Conservation (phyloP, 306 rosid genomes). For the Pterocarpus macrocarpus region DNA sequence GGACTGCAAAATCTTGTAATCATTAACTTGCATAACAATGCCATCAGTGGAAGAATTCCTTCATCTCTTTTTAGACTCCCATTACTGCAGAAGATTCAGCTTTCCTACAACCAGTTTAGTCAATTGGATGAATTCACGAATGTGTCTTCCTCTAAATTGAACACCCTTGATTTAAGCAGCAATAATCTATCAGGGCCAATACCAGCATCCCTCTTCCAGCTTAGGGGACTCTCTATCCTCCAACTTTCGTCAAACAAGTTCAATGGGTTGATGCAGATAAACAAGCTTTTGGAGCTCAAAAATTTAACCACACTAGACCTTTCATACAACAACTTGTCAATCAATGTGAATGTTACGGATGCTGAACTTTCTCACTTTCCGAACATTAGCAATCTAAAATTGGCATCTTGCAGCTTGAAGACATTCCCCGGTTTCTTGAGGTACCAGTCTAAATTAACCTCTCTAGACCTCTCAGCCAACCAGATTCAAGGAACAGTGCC, state of each 20-base stretch:
- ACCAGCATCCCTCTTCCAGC: constrained; percentile 48
- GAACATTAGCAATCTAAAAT: constrained; percentile 41
- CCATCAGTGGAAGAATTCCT: constrained; percentile 56
- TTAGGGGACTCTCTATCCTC: constrained; percentile 48
- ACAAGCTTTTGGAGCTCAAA: constrained; percentile 21
- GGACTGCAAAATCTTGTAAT: constrained; percentile 38
- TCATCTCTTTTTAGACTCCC: constrained; percentile 48
- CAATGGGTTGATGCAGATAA: constrained; percentile 42
- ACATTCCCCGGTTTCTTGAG: constrained; percentile 59
- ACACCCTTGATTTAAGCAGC: constrained; percentile 61
- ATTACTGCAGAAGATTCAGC: constrained; percentile 28
- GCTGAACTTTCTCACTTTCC: constrained; percentile 9
- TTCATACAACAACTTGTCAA: constrained; percentile 58
- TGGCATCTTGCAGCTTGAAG: constrained; percentile 57
- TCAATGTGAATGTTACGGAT: background rate
- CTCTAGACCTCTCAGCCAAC: constrained; percentile 65
- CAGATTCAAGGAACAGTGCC: constrained; percentile 60
- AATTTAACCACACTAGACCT: constrained; percentile 66
- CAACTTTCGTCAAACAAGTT: constrained; percentile 68
- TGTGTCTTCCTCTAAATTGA: constrained; percentile 35
- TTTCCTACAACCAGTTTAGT: constrained; percentile 54
- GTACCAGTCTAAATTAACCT: constrained; percentile 33
- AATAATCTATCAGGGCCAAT: constrained; percentile 63
- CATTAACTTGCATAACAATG: constrained; percentile 36
- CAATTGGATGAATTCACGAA: constrained; percentile 19